Percentiles rank a stretch among this genome's conserved stretches.
phyloP scores from a whole-genome alignment of 768 basidiomycete species.

The Mycena filopes region DNA sequence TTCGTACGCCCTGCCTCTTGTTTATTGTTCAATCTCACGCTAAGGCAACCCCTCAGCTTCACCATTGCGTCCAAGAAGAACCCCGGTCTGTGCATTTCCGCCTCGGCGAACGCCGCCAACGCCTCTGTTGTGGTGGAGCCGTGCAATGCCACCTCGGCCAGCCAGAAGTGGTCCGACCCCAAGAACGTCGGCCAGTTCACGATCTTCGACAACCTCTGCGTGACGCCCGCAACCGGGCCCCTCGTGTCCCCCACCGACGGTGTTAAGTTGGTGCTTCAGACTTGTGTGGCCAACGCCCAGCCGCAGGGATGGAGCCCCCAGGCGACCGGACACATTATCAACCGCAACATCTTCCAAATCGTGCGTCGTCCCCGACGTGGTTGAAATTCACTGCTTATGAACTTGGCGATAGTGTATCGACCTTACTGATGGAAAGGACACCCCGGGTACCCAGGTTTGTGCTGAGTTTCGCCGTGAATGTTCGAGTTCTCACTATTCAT shows the following conservation, averaged over 20 bases:
- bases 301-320: not conserved
- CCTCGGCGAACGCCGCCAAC: conserved; percentile 6
- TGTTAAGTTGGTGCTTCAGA: not conserved
- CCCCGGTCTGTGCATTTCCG: conserved; percentile 20
- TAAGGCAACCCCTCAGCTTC: conserved; percentile 3
- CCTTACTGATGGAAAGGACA: not conserved
- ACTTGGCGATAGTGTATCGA: not conserved
- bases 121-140: conserved; percentile 12
- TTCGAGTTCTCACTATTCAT: not conserved
- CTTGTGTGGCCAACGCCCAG: not conserved
- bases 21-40: not conserved
- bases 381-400: no score
- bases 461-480: no score
- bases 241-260: not conserved
- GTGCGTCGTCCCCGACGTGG: no score
- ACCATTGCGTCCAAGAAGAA: conserved; percentile 8
- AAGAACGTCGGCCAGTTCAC: not conserved
- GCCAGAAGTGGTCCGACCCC: not conserved
- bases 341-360: not conserved
- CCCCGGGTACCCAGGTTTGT: not conserved
- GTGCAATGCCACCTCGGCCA: not conserved
- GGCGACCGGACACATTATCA: not conserved
- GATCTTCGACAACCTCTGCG: conserved; percentile 1
- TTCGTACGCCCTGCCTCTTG: not conserved
- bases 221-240: not conserved